Evolutionary conservation across 2,329 filamentous ascomycete genomes (phyloP).

Genomic region (Incumbomyces delicatus): DNA sequence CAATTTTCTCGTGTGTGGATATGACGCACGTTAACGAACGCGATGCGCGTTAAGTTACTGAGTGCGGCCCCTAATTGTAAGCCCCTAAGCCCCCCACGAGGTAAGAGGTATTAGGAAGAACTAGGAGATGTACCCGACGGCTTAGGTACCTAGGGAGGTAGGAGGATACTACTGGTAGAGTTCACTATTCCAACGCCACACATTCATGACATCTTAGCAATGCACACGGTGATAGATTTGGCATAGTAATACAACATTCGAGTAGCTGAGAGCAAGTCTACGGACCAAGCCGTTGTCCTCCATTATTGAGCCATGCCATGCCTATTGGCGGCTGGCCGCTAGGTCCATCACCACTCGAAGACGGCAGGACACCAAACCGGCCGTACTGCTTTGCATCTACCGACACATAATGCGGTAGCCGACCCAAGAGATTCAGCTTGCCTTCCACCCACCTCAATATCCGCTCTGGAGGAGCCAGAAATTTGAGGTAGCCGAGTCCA

Average conservation of each 20-base stretch:
- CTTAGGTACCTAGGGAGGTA: too few species aligned
- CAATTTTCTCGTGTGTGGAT: neutral
- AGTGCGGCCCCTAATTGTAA: too few species aligned
- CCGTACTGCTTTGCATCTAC: constrained; percentile 95
- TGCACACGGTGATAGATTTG: neutral
- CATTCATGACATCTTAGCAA: too few species aligned
- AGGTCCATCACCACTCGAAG: constrained; percentile 31
- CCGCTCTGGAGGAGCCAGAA: constrained; percentile 82
- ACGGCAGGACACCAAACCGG: constrained; percentile 75
- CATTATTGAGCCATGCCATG: constrained; percentile 49
- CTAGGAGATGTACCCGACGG: too few species aligned
- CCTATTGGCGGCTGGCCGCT: constrained; percentile 29
- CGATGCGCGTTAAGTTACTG: too few species aligned
- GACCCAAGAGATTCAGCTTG: constrained; percentile 72
- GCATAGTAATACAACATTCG: neutral
- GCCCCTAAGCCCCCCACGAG: too few species aligned
- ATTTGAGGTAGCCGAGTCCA: constrained; percentile 79
- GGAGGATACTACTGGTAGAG: too few species aligned
- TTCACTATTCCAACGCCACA: too few species aligned
- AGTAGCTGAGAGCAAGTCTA: constrained; percentile 26
- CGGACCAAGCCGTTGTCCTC: constrained; percentile 50
- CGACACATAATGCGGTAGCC: constrained; percentile 84
- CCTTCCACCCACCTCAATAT: constrained; percentile 78
- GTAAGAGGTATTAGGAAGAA: too few species aligned
- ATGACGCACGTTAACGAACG: neutral